Evolutionary conservation across 495 filamentous ascomycete genomes (phyloP).

Genomic region (Daldinia vernicosa): DNA sequence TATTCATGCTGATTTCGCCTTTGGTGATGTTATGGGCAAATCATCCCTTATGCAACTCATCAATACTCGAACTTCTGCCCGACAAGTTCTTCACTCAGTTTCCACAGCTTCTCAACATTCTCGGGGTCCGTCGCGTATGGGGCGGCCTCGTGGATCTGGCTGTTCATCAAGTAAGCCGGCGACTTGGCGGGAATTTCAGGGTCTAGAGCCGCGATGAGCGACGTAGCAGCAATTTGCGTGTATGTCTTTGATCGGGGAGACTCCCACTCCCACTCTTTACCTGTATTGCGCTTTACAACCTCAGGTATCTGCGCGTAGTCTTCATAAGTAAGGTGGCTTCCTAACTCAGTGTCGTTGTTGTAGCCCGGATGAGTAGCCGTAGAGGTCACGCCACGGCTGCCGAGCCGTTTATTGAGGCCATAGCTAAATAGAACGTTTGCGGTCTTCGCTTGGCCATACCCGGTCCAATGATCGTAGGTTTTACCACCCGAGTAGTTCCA

Average conservation of each 20-base stretch:
- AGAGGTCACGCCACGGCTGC: constrained; percentile 38
- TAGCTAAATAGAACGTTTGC: constrained; percentile 59
- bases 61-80: constrained; percentile 51
- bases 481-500: constrained; percentile 49
- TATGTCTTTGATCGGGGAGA: constrained; percentile 13
- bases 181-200: constrained; percentile 33
- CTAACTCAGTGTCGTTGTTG: constrained; percentile 18
- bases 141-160: constrained; percentile 27
- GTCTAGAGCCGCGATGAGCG: constrained; percentile 35
- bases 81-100: constrained; percentile 59
- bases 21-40: background rate
- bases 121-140: constrained; percentile 46
- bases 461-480: constrained; percentile 53
- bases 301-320: constrained; percentile 21
- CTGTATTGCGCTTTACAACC: constrained; percentile 21
- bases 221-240: constrained; percentile 31
- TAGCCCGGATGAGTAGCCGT: constrained; percentile 54
- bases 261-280: constrained; percentile 24
- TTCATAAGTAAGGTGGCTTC: constrained; percentile 14
- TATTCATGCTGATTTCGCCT: background rate
- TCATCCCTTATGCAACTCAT: background rate
- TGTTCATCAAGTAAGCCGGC: constrained; percentile 29
- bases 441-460: constrained; percentile 59
- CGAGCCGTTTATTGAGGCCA: constrained; percentile 49
- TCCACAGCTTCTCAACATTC: constrained; percentile 57